Evolutionary conservation across 306 rosid genomes (phyloP), one percentile per base, ranked within the genome.

Genomic region (Trifolium dubium): DNA sequence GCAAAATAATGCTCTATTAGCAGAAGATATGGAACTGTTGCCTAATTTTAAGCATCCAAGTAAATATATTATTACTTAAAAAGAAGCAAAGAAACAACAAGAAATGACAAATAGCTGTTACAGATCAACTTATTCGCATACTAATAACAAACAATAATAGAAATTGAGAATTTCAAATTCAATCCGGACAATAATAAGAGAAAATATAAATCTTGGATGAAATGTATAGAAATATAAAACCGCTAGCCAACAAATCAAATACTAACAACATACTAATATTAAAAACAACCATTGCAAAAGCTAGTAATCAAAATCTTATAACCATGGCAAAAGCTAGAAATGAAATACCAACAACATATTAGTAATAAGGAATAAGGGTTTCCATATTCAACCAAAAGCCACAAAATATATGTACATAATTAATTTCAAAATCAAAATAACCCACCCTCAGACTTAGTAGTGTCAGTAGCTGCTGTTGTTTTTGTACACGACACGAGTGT

Each of bases 401-500:
- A 47, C 44, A 49, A 18, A 4, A 53, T 18, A 67, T 10, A 72
- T 54, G 46, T 56, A 47, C 11, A 58, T 13, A 47, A 19, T 5
- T 30, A 5, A 40, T 47, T 71, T 65, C 50, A 63, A 56, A 60
- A 66, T 35, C 19, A 61, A 64, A 58, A 74, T 19, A 66, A 40
- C 88, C 77, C 75, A 93, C 98, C 92, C 35, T 82, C 71, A 50
- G 87, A 81, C 29, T 83, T 80, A 23, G 84, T 46, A 70, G 77
- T 50, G 67, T 75, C 78, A 37, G 72, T 28, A 75, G 83, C 75
- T 73, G 89, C 93, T 2, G 92, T 80, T 66, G 88, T 69, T 79
- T 93, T 90, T 30, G 70, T 66, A 81, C 92, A 86, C 39, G 87
- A 85, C 30, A 86, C 79, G 13, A 62, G 77, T 18, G 80, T 61